These are phyloP conservation scores for Salvia splendens DNA, from an alignment of 257 asterid genomes.

Conservation along the genomic window DNA sequence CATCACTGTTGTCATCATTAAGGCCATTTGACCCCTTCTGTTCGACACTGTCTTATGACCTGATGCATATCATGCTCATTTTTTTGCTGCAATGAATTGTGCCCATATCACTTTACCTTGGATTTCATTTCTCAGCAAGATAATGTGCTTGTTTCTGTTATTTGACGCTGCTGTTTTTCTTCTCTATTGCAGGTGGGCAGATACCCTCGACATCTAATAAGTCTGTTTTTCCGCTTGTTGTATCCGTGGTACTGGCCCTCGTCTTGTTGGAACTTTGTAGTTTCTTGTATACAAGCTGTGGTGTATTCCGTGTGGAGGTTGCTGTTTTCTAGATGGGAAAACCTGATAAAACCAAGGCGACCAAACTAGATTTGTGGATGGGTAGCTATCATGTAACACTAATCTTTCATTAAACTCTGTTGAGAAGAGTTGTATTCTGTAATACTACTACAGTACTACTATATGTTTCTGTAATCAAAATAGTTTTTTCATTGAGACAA, in stretches of 20 bases:
- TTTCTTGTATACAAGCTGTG: conserved; percentile 66
- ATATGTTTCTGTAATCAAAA: conserved; percentile 29
- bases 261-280: conserved; percentile 84
- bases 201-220: conserved; percentile 84
- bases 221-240: conserved; percentile 79
- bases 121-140: background rate
- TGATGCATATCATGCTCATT: background rate
- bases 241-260: conserved; percentile 99
- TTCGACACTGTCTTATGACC: background rate
- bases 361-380: conserved; percentile 26
- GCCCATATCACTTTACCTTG: background rate
- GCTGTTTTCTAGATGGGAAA: conserved; percentile 62
- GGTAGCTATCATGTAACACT: background rate
- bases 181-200: conserved; percentile 63
- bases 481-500: background rate
- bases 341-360: conserved; percentile 44
- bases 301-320: conserved; percentile 59
- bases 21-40: background rate
- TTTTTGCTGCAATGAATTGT: background rate
- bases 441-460: background rate
- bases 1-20: too few species aligned
- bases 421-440: conserved; percentile 30
- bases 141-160: background rate
- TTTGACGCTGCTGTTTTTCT: conserved; percentile 1
- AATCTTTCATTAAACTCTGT: background rate